Base-by-base conservation (phyloP, 2,329 filamentous ascomycete species). In the Talaromyces atroroseus region DNA sequence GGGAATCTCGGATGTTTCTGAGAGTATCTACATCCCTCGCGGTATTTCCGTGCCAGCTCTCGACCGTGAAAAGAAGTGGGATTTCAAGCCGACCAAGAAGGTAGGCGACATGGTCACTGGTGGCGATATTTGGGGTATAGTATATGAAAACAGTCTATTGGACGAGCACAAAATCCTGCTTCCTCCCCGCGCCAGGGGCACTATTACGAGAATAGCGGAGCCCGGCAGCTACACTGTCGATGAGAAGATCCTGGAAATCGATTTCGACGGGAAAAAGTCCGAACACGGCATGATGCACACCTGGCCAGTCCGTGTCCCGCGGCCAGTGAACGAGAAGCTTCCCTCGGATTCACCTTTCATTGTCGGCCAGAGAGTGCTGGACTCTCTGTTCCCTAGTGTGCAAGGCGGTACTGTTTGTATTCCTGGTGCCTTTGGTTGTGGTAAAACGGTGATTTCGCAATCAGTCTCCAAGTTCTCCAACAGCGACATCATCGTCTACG, bases 391-490 rank as follows among this genome's bases (percentile, higher is more conserved):
- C 80, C 94, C 94, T 54, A 88, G 88, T 79, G 94, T 99, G 10
- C 91, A 95, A 78, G 94, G 94, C 74, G 94, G 94, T 72, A 99
- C 94, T 46, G 91, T 97, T 63, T 95, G 92, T 71, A 99, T 99
- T 70, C 94, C 94, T 24, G 94, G 94, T 72, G 94, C 94, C 76
- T 99, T 99, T 73, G 94, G 94, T 63, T 99, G 94, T 70, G 94
- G 94, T 71, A 99, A 99, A 86, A 99, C 94, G 68, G 94, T 99
- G 79, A 99, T 99, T 77, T 92, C 87, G 69, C 94, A 99, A 78
- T 95, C 90, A 59, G 88, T 99, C 62, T 99, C 94, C 75, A 99
- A 99, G 78, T 99, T 99, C 81, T 99, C 94, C 70, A 99, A 99
- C 85, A 94, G 89, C 74, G 94, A 99, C 73, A 90, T 97, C 69